Evolutionary conservation across 164 flowering plant genomes (phyloP), one percentile per base, ranked within the genome.

Genomic region (Taxillus chinensis): DNA sequence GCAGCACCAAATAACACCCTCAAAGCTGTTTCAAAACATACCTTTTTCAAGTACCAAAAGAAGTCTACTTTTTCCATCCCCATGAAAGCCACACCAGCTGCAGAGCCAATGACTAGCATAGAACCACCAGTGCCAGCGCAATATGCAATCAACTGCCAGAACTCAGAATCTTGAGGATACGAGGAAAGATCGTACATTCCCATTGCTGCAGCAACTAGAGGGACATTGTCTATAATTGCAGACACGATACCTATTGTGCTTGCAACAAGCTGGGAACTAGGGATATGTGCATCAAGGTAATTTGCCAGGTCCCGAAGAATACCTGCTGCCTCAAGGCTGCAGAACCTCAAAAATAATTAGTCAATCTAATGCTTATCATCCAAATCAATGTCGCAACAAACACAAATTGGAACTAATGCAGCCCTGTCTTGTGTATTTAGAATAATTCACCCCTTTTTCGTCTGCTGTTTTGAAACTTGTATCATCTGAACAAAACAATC

Each of bases 61-160:
- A 92, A 92, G 74, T 92, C 95, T 40, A 86, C 85, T 73, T 88
- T 90, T 59, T 92, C 98, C 96, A 92, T 88, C 39, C 98, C 98
- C 98, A 90, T 92, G 54, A 81, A 92, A n/a, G 98, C 98, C 64
- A 93, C 98, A 17, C 98, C 98, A 67, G 97, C 98, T n/a, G 98
- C 97, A 63, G 98, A 93, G 57, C 98, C 98, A 55, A 90, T 90
- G 57, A 93, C 62, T 7, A 93, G 79, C 96, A 90, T 90, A 70
- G 98, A 93, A 17, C 98, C 98, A 62, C 98, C 98, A 48, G 98
- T 93, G 16, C 98, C 97, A 61, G 97, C 96, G 74, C 98, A 93
- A 63, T 65, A 88, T 53, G 98, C 92, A 63, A 90, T 62, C 68
- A 93, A 76, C 68, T 93, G 98, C 98, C 98, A 93, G 68, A 90